Evolutionary conservation across 2,329 filamentous ascomycete genomes (phyloP).

Genomic region (Orbilia brochopaga): DNA sequence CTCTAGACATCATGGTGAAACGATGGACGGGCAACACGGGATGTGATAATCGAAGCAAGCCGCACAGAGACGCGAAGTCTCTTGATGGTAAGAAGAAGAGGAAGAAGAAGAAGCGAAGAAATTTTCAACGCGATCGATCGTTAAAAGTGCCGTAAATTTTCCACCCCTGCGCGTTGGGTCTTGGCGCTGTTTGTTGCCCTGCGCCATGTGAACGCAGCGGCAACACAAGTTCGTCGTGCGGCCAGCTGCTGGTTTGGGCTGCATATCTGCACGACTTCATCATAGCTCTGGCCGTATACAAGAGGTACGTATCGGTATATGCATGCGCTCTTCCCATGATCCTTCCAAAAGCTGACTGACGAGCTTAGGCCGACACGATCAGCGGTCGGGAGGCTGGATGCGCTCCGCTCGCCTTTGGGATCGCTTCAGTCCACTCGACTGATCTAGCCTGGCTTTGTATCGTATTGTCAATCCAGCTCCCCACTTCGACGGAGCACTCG

Average conservation of each 20-base stretch:
- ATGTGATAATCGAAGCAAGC: constrained; percentile 54
- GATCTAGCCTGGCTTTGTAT: constrained; percentile 3
- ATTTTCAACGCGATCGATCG: constrained; percentile 27
- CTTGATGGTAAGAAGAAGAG: constrained; percentile 23
- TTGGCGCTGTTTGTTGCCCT: constrained; percentile 34
- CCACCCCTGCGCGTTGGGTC: constrained; percentile 19
- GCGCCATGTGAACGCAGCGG: constrained; percentile 31
- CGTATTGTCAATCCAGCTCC: background rate
- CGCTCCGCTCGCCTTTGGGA: constrained; percentile 19
- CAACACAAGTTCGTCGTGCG: constrained; percentile 14
- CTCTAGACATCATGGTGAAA: constrained; percentile 52
- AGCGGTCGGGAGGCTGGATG: background rate
- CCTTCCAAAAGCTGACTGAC: constrained; percentile 4
- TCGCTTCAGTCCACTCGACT: constrained; percentile 9
- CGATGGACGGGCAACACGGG: constrained; percentile 55
- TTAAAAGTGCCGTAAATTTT: constrained; percentile 28
- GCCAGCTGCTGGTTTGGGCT: constrained; percentile 12
- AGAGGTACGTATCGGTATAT: too few relatives aligned
- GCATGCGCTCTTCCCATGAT: too few relatives aligned
- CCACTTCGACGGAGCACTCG: constrained; percentile 9
- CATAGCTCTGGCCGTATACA: background rate
- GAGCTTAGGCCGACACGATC: constrained; percentile 20
- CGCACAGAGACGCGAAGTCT: constrained; percentile 52
- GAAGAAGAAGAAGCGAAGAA: constrained; percentile 48
- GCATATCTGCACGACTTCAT: background rate